Base-by-base conservation (phyloP, 805 yeast genomes). In the Ogataea wickerhamii region DNA sequence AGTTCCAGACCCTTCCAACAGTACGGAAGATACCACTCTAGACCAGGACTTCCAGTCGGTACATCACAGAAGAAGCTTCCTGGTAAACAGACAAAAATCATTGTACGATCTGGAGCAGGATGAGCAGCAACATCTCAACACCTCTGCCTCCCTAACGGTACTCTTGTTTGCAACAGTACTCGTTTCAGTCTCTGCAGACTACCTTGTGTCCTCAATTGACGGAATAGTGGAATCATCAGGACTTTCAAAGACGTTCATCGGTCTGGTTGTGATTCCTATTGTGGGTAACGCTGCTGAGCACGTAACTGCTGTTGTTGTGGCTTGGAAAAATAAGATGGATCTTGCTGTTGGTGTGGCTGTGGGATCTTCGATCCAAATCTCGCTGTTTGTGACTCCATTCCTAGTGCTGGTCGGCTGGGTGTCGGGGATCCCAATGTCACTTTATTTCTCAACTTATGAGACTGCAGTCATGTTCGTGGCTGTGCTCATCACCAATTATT, bases 261-360 rank as follows among this genome's bases (percentile, higher is more conserved):
- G 98, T 60, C 71, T 93, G 49, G 82, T 93, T 51, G 78, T 93
- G 32, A 82, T 93, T 45, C 98, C 98, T 28, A 91, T 93, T 46
- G 98, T 93, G 19, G 98, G 98, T 40, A 93, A 93, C 55, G 98
- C 98, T 3, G 98, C 98, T 10, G 98, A 93, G 63, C 98, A 93
- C 63, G 98, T 87, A 36, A 93, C 98, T 14, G 96, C 98, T 3
- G 83, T 93, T 25, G 75, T 87, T 45, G 98, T 93, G 34, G 98
- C 98, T 17, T 78, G 80, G 74, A 88, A 88, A 66, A 87, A 93
- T 64, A 93, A 93, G 66, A 93, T 93, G 96, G 98, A 93, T 61
- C 74, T 93, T 43, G 97, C 98, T 11, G 76, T 93, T 50, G 95
- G 96, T 41, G 98, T 93, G 32, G 98, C 98, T 2, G 81, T 93